Evolutionary conservation across 116 monocot species (phyloP).

Genomic region (Posidonia oceanica): DNA sequence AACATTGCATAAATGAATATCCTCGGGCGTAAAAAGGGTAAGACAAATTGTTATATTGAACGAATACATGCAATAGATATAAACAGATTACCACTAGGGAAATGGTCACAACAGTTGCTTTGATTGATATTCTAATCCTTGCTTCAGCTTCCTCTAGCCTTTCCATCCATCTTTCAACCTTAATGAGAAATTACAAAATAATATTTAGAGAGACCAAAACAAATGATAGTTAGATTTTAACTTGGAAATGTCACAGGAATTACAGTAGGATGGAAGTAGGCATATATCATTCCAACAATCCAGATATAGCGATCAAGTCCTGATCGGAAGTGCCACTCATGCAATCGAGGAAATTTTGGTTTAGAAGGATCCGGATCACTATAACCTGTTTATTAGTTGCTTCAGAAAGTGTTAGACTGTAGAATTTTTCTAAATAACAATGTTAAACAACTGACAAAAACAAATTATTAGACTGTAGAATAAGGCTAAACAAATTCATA

Average conservation of each 20-base stretch:
- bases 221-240: background rate
- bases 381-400: constrained; percentile 39
- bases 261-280: constrained; percentile 92
- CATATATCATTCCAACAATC: constrained; percentile 99
- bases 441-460: background rate
- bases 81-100: constrained; percentile 45
- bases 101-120: constrained; percentile 34
- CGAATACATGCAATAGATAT: constrained; percentile 3
- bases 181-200: background rate
- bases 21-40: background rate
- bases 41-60: background rate
- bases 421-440: background rate
- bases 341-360: constrained; percentile 42
- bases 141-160: constrained; percentile 80
- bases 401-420: background rate
- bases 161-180: constrained; percentile 96
- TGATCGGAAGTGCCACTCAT: constrained; percentile 90
- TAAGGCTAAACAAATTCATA: constrained; percentile 35
- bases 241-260: constrained; percentile 9
- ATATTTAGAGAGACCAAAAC: background rate
- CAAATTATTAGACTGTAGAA: background rate
- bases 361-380: constrained; percentile 73
- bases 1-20: constrained; percentile 10
- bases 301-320: constrained; percentile 96
- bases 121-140: constrained; percentile 45